Percentiles rank a stretch among this genome's conserved stretches.
phyloP scores from a whole-genome alignment of 805 yeast genomes.

The Cyberlindnera maritima region DNA sequence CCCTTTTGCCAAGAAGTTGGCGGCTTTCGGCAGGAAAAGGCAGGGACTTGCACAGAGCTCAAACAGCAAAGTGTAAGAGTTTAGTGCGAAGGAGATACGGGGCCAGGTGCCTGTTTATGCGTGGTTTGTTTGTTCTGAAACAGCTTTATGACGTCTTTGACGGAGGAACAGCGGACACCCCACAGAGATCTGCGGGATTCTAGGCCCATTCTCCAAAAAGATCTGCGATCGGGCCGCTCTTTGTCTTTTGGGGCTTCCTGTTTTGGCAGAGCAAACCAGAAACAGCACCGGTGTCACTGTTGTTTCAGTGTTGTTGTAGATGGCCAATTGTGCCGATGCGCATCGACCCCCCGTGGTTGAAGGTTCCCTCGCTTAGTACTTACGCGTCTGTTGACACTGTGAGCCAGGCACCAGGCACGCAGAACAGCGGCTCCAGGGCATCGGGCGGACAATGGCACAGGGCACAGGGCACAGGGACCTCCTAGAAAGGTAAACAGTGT shows the following conservation, averaged over 20 bases:
- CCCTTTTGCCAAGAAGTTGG: neutral
- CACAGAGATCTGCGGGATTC: neutral
- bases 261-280: no score
- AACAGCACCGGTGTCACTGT: no score
- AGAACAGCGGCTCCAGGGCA: neutral
- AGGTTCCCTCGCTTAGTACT: no score
- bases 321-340: no score
- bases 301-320: no score
- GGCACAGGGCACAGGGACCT: no score
- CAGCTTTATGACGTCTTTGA: neutral
- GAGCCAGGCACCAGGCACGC: slow-evolving; percentile 3
- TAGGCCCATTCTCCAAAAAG: neutral
- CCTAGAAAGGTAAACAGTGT: neutral
- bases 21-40: neutral
- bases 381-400: neutral
- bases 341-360: no score
- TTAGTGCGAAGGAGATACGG: neutral
- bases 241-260: no score
- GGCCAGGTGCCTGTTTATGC: neutral
- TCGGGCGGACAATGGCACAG: neutral
- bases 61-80: neutral
- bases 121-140: neutral
- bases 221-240: no score
- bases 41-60: neutral
- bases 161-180: no score